Evolutionary conservation across 2,329 filamentous ascomycete genomes (phyloP), one percentile per base, ranked within the genome.

Genomic region (Fusarium sterilihyphosum): DNA sequence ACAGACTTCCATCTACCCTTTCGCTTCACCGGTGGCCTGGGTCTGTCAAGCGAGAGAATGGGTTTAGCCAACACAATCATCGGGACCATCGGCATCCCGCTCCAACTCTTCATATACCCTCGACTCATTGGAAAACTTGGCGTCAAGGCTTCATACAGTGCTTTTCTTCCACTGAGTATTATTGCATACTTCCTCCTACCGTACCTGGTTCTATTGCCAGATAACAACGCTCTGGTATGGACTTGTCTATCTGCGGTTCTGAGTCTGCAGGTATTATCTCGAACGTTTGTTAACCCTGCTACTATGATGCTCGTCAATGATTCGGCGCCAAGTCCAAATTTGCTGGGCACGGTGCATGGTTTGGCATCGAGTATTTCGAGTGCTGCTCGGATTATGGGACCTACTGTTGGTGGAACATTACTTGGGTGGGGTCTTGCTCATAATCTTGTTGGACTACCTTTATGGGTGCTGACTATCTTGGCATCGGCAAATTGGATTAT

Each of bases 61-160:
- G 94, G 94, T n/a, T 84, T 93, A 49, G 92, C 93, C 9, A 94
- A 95, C 84, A 91, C 93, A 6, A 91, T 93, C 59, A 88, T 96
- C 22, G 94, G 94, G 14, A 83, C 89, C 56, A 90, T 96, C 49
- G 94, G 94, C n/a, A 92, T 96, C 43, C 84, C 86, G 0, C 85
- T 96, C 52, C 82, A 83, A 65, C 71, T 83, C 7, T 61, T 78
- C 8, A 38, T 78, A 3, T 70, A 77, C 22, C 74, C 75, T 1
- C 50, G 50, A 7, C 52, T 76, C 17, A 73, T 75, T 3, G 72
- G 37, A 2, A 67, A 63, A 3, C 62, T 77, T 0, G 73, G 74
- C 1, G 71, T 71, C 0, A 58, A 49, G 35, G 54, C 57, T 24
- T 70, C 71, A 8, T 76, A 71, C 63, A 58, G 71, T 24, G 41